Conservation (phyloP, 257 asterid genomes). For the Sherardia arvensis region DNA sequence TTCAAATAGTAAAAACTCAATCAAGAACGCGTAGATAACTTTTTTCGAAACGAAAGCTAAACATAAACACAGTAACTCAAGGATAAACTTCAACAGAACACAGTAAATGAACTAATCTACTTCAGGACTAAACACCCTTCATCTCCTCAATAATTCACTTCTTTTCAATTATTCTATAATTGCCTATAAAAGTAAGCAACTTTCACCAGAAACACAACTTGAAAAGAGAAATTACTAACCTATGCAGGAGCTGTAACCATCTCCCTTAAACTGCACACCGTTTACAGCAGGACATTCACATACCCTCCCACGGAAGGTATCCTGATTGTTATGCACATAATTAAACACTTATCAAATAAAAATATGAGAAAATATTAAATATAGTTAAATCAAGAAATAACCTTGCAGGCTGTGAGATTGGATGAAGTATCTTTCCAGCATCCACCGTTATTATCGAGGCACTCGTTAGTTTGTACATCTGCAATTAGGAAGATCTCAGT, state of each 20-base stretch:
- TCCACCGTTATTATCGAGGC: slow-evolving; percentile 72
- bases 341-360: slow-evolving; percentile 3
- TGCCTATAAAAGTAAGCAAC: too few species aligned
- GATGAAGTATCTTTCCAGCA: slow-evolving; percentile 69
- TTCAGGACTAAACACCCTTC: not conserved
- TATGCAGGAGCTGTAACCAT: slow-evolving; percentile 61
- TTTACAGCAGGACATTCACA: slow-evolving; percentile 76
- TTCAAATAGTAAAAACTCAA: not conserved
- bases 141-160: not conserved
- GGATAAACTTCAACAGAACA: not conserved
- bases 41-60: not conserved
- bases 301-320: slow-evolving; percentile 73
- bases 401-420: slow-evolving; percentile 76
- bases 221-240: slow-evolving; percentile 25
- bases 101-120: not conserved
- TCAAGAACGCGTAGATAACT: not conserved
- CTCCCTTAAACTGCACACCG: slow-evolving; percentile 72
- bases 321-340: slow-evolving; percentile 28
- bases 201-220: not conserved
- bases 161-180: not conserved
- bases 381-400: slow-evolving; percentile 16
- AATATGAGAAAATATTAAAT: not conserved
- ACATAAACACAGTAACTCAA: not conserved
- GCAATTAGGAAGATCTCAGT: slow-evolving; percentile 14
- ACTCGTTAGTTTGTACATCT: slow-evolving; percentile 78